Base-by-base conservation (phyloP, 2,329 filamentous ascomycete species). In the Botrytis tulipae region DNA sequence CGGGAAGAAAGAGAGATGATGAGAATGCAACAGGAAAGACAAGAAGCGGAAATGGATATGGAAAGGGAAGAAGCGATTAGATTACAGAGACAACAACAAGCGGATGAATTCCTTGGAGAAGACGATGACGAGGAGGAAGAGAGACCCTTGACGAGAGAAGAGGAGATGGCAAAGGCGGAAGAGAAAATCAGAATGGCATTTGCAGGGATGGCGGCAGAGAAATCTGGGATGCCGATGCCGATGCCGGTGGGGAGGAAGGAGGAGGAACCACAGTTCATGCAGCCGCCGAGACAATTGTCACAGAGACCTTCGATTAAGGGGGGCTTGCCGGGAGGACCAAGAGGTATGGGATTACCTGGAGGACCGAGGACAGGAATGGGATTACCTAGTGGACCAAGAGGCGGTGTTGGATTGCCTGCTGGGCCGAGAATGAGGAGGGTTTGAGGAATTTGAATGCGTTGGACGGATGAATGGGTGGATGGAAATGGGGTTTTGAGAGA, bases 111-210 rank as follows among this genome's bases (percentile, higher is more conserved):
- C 18, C 14, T 57, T 0, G 37, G 20, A 22, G 48, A 54, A 32
- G 9, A 40, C 4, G 35, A 68, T 1, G 42, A 68, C 35, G 48
- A 67, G 1, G 74, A 73, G 20, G 68, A 74, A 20, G 73, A 74
- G 9, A 37, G 62, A 12, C 73, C 72, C 1, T 32, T 75, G 22
- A 74, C 73, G 3, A 74, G 73, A 37, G 74, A 76, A 44, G 60
- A 75, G n/a, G 71, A 76, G 54, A 74, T 76, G 61, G 51, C 37
- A 7, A 75, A 73, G 54, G 75, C 75, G 1, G 75, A 76, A 35
- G 73, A 72, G 54, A 76, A 75, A 42, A 76, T 76, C 25, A 63
- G 68, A 10, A 40, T 62, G 51, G 75, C 75, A 0, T 76, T 76
- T 61, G 75, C 75, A 40, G 71, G 67, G 0, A 61, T 76, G 63